Evolutionary conservation across 2,329 filamentous ascomycete species (phyloP), one percentile per base, ranked within the genome.

Genomic region (Penicillium fuscoglaucum): DNA sequence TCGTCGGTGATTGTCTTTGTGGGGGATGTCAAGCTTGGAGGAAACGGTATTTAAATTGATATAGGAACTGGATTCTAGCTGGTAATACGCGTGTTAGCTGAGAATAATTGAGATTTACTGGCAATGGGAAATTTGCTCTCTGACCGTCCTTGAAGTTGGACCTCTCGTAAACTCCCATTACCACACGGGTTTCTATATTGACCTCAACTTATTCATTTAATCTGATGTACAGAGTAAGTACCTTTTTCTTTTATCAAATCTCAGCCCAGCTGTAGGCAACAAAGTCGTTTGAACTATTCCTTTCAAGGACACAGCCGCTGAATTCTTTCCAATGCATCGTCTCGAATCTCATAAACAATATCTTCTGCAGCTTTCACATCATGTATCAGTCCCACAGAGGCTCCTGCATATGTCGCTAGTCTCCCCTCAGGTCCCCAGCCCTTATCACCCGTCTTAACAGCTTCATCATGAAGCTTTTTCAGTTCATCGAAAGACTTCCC

Each of bases 401-500:
- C 76, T 0, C 81, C 79, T 0, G 79, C 81, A 63, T 83, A 83
- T 1, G 81, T 83, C 5, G 79, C 79, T n/a, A 81, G 64, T 55
- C 81, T 72, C 0, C 80, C 81, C 8, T 79, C 70, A 0, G 76
- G 77, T 0, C 81, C 81, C 80, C 80, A 83, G 2, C 76, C 81
- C 8, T 63, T 62, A 55, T 82, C 79, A 0, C 79, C 81, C 3
- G 57, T 50, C 59, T 74, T 72, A 2, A 70, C 58, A 7, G 76
- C 72, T 50, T 77, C 70, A 47, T 81, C 79, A 55, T 82, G 78
- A 0, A 68, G 68, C 26, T 53, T 65, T 66, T 81, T 78, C 3
- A 83, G 63, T 55, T 81, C 76, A 1, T 80, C 78, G 60, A 82
- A 82, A 0, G 72, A 55, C 4, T 71, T 69, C 0, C 80, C 80